A percentile compares a stretch with the other conserved stretches of the same genome.
phyloP scores from a whole-genome alignment of 495 filamentous ascomycete species.

The Hyaloscypha hepaticicola region DNA sequence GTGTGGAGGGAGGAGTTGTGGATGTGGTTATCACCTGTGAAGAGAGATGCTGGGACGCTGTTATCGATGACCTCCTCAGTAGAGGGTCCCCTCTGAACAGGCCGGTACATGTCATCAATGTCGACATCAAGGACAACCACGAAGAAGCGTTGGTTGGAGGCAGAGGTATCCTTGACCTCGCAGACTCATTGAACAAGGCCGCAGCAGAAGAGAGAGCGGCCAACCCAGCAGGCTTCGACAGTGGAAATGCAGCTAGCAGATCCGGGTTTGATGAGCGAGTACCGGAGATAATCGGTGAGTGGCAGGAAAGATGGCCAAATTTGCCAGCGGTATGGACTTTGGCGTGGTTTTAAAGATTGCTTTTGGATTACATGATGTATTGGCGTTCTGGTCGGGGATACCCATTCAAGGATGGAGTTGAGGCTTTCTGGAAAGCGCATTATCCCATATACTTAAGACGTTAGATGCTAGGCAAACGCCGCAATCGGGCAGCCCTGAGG shows the following conservation, averaged over 20 bases:
- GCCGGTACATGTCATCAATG: constrained; percentile 94
- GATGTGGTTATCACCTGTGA: constrained; percentile 98
- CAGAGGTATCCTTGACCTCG: constrained; percentile 88
- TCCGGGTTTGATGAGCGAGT: constrained; percentile 88
- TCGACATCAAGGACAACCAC: constrained; percentile 98
- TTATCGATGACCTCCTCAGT: constrained; percentile 88
- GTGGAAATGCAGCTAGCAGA: constrained; percentile 63
- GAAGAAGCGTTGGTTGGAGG: constrained; percentile 92
- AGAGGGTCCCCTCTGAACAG: constrained; percentile 81
- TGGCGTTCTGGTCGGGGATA: constrained; percentile 25
- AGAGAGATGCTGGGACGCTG: constrained; percentile 97
- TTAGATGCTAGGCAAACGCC: background rate
- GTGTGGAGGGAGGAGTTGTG: constrained; percentile 85
- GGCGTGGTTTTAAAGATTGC: constrained; percentile 75
- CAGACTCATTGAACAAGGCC: constrained; percentile 78
- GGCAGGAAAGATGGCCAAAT: constrained; percentile 94
- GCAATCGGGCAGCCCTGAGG: background rate
- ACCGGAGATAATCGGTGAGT: constrained; percentile 87
- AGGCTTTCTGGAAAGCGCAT: background rate
- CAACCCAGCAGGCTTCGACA: constrained; percentile 64
- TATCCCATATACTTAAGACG: background rate
- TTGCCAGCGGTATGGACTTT: constrained; percentile 91
- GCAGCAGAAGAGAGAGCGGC: constrained; percentile 73
- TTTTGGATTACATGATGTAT: constrained; percentile 1
- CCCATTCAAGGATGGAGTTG: constrained; percentile 16